Conservation (phyloP, 306 rosid species). For the Quillaja saponaria region DNA sequence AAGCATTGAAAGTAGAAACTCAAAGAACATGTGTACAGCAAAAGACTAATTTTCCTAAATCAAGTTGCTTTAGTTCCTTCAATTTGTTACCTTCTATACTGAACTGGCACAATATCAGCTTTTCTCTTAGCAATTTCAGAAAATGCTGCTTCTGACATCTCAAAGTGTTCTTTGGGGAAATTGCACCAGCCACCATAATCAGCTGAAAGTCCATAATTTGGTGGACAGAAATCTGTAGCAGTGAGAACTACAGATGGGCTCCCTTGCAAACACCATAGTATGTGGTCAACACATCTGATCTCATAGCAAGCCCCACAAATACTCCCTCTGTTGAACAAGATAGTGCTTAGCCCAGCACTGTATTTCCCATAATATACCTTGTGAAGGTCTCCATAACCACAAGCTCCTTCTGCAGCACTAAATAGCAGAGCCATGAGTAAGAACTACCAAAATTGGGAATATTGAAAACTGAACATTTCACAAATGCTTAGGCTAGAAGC, state of each 20-base stretch:
- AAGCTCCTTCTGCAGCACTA: conserved; percentile 88
- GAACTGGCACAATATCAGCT: conserved; percentile 91
- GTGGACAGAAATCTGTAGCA: conserved; percentile 95
- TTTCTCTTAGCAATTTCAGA: conserved; percentile 68
- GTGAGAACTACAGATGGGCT: conserved; percentile 85
- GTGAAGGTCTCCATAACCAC: conserved; percentile 97
- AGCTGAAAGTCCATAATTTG: conserved; percentile 76
- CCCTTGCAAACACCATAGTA: conserved; percentile 86
- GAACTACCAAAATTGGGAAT: conserved; percentile 24
- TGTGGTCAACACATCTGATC: conserved; percentile 91
- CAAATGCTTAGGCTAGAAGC: conserved; percentile 10
- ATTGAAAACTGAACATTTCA: background rate
- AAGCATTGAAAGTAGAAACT: conserved; percentile 18
- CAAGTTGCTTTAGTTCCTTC: too few relatives aligned
- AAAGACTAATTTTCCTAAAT: too few relatives aligned
- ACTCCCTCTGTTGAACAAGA: conserved; percentile 82
- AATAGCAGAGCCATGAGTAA: background rate
- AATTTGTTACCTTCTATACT: conserved; percentile 74
- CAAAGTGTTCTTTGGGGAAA: conserved; percentile 88
- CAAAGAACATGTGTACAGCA: conserved; percentile 4
- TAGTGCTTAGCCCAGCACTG: conserved; percentile 88
- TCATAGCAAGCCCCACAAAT: conserved; percentile 94
- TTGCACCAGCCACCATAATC: conserved; percentile 99
- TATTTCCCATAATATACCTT: conserved; percentile 66
- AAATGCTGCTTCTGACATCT: conserved; percentile 88